phyloP scores from a whole-genome alignment of 257 asterid species.

The Buddleja alternifolia region DNA sequence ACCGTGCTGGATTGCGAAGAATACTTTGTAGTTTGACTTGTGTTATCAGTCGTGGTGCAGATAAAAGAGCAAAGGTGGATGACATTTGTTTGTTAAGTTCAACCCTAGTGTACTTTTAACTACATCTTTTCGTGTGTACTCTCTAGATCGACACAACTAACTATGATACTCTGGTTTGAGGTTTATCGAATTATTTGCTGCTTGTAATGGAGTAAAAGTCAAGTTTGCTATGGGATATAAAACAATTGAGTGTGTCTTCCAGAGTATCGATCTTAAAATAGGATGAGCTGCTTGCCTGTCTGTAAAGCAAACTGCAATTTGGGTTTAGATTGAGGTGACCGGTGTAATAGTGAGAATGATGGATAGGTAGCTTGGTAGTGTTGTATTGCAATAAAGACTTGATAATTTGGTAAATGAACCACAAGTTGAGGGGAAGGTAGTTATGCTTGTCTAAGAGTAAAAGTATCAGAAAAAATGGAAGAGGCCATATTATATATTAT shows the following conservation, averaged over 20 bases:
- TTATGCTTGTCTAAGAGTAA: constrained; percentile 1
- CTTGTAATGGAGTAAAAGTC: not conserved
- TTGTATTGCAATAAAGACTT: constrained; percentile 5
- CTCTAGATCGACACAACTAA: not conserved
- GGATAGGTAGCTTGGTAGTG: not conserved
- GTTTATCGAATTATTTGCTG: not conserved
- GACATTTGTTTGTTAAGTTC: constrained; percentile 10
- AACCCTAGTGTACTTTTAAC: not conserved
- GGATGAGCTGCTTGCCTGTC: constrained; percentile 2
- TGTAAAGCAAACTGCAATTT: not conserved
- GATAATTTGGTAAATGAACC: constrained; percentile 13
- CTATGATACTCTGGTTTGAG: constrained; percentile 4
- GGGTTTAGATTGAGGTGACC: not conserved
- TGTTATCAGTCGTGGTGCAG: constrained; percentile 6
- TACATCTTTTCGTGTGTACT: not conserved
- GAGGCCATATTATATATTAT: constrained; percentile 4
- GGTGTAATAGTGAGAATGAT: constrained; percentile 4
- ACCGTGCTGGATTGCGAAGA: constrained; percentile 14
- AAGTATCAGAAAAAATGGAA: not conserved
- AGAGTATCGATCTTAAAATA: not conserved
- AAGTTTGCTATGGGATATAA: not conserved
- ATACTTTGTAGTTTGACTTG: not conserved
- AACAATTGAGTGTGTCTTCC: not conserved
- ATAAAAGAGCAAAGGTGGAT: not conserved
- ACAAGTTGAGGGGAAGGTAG: constrained; percentile 3